Conservation (phyloP, 768 basidiomycete genomes). For the Tephrocybe sp. region DNA sequence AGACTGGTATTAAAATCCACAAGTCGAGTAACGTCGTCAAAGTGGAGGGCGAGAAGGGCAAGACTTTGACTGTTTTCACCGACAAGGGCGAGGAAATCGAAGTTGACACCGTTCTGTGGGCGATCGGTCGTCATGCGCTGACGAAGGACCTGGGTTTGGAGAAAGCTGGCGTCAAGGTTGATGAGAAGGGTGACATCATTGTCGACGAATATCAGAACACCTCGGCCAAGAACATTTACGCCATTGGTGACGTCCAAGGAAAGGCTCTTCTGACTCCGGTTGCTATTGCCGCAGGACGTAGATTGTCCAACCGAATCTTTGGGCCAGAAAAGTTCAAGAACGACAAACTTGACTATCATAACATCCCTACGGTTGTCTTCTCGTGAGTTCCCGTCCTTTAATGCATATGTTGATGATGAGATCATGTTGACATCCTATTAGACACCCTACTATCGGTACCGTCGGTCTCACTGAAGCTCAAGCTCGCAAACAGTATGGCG, state of each 20-base stretch:
- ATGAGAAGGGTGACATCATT: constrained; percentile 78
- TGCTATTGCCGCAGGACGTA: constrained; percentile 92
- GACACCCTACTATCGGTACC: constrained; percentile 93
- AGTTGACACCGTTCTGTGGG: constrained; percentile 90
- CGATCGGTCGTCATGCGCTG: constrained; percentile 84
- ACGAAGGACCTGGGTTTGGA: constrained; percentile 80
- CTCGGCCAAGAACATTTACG: constrained; percentile 62
- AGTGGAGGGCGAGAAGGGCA: constrained; percentile 73
- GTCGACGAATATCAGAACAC: constrained; percentile 94
- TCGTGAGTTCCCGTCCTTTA: constrained; percentile 56
- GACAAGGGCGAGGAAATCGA: constrained; percentile 75
- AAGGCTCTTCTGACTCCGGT: constrained; percentile 95
- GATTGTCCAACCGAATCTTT: constrained; percentile 87
- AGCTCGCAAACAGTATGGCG: constrained; percentile 85
- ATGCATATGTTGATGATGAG: not conserved
- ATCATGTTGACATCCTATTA: constrained; percentile 25
- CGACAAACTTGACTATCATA: constrained; percentile 83
- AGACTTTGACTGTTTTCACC: constrained; percentile 72
- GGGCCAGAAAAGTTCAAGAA: constrained; percentile 83
- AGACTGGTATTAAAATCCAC: constrained; percentile 90
- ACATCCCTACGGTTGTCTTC: constrained; percentile 96
- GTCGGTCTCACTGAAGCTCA: constrained; percentile 94
- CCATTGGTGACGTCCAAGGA: constrained; percentile 92
- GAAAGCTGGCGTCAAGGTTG: constrained; percentile 68
- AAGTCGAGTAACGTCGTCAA: constrained; percentile 70